Conservation (phyloP, 768 basidiomycete genomes). For the Agrocybe praecox region DNA sequence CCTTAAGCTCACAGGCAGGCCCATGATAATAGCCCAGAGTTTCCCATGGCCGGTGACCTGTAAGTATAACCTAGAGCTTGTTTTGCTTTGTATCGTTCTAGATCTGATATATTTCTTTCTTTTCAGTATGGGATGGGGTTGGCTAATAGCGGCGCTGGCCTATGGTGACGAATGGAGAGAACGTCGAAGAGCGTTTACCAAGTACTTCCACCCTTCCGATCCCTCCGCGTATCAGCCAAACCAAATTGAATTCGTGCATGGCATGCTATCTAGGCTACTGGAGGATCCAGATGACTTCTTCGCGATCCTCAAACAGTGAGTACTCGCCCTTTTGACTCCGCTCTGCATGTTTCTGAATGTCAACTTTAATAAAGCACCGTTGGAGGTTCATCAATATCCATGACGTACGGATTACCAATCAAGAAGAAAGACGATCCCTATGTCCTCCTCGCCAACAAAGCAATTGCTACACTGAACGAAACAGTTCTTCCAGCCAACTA, state of each 20-base stretch:
- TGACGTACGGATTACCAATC: slow-evolving; percentile 49
- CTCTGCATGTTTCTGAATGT: not conserved
- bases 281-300: slow-evolving; percentile 38
- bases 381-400: slow-evolving; percentile 37
- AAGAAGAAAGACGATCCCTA: slow-evolving; percentile 43
- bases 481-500: slow-evolving; percentile 41
- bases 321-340: not conserved
- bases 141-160: slow-evolving; percentile 34
- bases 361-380: slow-evolving; percentile 32
- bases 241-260: slow-evolving; percentile 24
- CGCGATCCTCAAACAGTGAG: slow-evolving; percentile 35
- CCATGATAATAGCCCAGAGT: slow-evolving; percentile 21
- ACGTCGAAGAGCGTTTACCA: slow-evolving; percentile 38
- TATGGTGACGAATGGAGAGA: slow-evolving; percentile 41
- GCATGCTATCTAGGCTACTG: slow-evolving; percentile 27
- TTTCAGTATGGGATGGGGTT: slow-evolving; percentile 41
- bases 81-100: not conserved
- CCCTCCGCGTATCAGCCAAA: slow-evolving; percentile 26
- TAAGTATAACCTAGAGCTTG: not conserved
- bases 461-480: slow-evolving; percentile 28
- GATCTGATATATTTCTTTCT: not conserved
- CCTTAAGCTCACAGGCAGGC: not conserved
- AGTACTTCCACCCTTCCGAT: slow-evolving; percentile 27
- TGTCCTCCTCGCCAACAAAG: slow-evolving; percentile 40
- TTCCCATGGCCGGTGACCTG: slow-evolving; percentile 24